phyloP scores from a whole-genome alignment of 306 rosid genomes.

The Quercus robur region DNA sequence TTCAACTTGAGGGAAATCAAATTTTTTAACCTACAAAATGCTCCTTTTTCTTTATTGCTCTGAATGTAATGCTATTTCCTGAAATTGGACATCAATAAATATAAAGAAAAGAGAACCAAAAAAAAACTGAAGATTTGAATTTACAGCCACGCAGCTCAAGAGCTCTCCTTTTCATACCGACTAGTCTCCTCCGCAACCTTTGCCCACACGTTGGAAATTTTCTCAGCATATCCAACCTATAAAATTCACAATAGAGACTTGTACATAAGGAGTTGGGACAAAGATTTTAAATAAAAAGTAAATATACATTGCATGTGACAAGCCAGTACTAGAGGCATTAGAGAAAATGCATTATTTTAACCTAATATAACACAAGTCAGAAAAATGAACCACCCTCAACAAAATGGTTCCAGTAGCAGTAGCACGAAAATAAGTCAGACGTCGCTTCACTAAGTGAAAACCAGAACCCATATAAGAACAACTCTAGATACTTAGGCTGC shows the following conservation, averaged over 20 bases:
- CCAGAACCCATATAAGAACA: not conserved
- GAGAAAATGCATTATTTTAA: not conserved
- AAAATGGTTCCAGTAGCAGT: not conserved
- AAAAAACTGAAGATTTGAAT: slow-evolving; percentile 19
- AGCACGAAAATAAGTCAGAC: not conserved
- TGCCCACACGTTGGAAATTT: slow-evolving; percentile 86
- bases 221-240: slow-evolving; percentile 95
- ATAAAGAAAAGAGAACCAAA: not conserved
- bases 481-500: too few relatives aligned
- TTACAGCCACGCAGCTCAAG: slow-evolving; percentile 47
- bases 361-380: not conserved
- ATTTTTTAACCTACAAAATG: slow-evolving; percentile 11
- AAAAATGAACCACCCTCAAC: not conserved
- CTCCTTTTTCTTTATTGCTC: slow-evolving; percentile 19
- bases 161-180: slow-evolving; percentile 48
- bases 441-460: not conserved
- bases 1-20: slow-evolving; percentile 23
- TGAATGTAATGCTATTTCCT: slow-evolving; percentile 23
- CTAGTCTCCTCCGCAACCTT: slow-evolving; percentile 83
- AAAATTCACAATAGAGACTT: slow-evolving; percentile 14
- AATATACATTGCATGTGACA: not conserved
- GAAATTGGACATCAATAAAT: slow-evolving; percentile 11
- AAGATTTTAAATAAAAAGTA: not conserved
- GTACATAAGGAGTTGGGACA: not conserved
- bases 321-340: not conserved